Conservation (phyloP, 2,329 filamentous ascomycete genomes). For the Nothomitra cinnamomea region DNA sequence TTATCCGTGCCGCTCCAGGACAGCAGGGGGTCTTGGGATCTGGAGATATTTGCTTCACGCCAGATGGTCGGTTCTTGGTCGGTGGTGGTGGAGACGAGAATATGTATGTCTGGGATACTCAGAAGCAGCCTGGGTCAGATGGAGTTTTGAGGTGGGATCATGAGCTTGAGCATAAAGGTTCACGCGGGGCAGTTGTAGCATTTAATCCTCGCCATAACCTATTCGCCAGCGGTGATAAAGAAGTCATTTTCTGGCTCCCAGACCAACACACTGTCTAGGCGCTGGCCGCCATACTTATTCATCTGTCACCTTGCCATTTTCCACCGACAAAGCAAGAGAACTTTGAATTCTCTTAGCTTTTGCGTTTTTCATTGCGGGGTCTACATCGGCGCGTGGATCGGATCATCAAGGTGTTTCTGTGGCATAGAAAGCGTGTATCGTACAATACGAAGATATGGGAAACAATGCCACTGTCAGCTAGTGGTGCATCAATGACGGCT, state of each 20-base stretch:
- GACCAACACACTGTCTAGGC: conserved; percentile 2
- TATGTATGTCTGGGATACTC: conserved; percentile 72
- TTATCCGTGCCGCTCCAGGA: conserved; percentile 27
- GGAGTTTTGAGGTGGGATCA: neutral
- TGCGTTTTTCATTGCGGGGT: neutral
- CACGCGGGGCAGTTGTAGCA: conserved; percentile 51
- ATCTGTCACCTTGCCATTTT: neutral
- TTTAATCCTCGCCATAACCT: conserved; percentile 89
- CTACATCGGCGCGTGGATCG: neutral
- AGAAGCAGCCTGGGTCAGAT: conserved; percentile 15
- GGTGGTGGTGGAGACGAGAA: conserved; percentile 59
- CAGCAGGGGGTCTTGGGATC: conserved; percentile 26
- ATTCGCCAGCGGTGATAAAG: conserved; percentile 75
- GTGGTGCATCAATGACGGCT: too few species aligned
- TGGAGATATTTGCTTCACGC: conserved; percentile 74
- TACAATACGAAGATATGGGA: neutral
- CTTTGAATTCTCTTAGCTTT: neutral
- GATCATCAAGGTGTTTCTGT: neutral
- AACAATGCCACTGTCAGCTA: too few species aligned
- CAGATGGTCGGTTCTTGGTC: conserved; percentile 76
- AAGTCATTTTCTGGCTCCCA: conserved; percentile 33
- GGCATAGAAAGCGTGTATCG: neutral
- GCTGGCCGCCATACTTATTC: neutral
- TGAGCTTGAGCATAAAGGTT: conserved; percentile 26
- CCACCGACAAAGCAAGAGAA: too few species aligned